Evolutionary conservation across 441 rosid genomes (phyloP), one percentile per base, ranked within the genome.

Genomic region (Erysimum pusillum): DNA sequence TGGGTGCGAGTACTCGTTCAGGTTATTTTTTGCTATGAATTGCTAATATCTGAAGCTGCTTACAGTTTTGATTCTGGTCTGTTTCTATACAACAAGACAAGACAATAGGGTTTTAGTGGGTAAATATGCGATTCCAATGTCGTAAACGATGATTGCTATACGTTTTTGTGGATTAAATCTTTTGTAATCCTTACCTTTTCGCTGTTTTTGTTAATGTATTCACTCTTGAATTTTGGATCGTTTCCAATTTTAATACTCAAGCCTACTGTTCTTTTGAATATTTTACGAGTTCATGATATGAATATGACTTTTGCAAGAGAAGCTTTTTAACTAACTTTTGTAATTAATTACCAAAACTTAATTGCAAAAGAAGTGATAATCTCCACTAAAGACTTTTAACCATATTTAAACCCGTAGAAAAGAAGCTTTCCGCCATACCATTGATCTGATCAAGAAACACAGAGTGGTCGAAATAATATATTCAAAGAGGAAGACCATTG

Each of bases 91-190:
- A 17, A 42, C 13, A 44, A 53, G 25, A 42, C 13, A 44, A 53
- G 25, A 56, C 35, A 15, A n/a, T 31, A 63, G 15, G 45, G 52
- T 38, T 71, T 71, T 77, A 56, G 62, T 77, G 67, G 76, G 80
- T 71, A 71, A 71, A 77, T 77, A 77, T 77, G 15, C 46, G 54
- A 54, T 45, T 28, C 7, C 4, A 3, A 25, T 68, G 15, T 63
- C 71, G 70, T 56, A 7, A 28, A 63, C 35, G 34, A 38, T 63
- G 44, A 63, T 25, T 69, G 41, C 35, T 54, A 22, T 25, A 69
- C 71, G 80, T 22, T 53, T 62, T 61, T 0, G 75, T 35, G 65
- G 20, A 10, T 52, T 2, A 6, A 13, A 32, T 60, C 18, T 61
- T 68, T 35, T 32, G 31, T 15, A 28, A 3, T 67, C 7, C 22